A percentile compares a stretch with the other conserved stretches of the same genome.
Evolutionary conservation across 2,329 filamentous ascomycete genomes (phyloP).

Genomic region (Colletotrichum zoysiae): DNA sequence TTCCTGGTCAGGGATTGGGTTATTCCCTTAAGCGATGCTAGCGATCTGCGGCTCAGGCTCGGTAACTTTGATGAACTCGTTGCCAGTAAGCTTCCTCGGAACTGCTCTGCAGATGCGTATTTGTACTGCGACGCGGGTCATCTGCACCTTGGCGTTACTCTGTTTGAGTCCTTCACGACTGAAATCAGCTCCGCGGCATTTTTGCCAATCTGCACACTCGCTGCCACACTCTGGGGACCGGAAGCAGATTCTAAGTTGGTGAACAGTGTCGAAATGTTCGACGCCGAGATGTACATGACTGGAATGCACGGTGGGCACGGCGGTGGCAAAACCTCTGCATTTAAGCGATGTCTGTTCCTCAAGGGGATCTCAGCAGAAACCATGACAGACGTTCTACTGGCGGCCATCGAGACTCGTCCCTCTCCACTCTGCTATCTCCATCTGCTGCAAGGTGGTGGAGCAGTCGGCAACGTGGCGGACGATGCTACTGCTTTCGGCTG

Average conservation of each 20-base stretch:
- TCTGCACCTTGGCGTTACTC: slow-evolving; percentile 65
- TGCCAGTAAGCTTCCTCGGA: slow-evolving; percentile 54
- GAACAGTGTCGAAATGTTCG: slow-evolving; percentile 65
- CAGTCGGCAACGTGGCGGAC: slow-evolving; percentile 57
- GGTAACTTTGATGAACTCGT: slow-evolving; percentile 54
- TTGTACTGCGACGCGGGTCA: slow-evolving; percentile 62
- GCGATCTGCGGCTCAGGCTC: slow-evolving; percentile 53
- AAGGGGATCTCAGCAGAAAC: slow-evolving; percentile 56
- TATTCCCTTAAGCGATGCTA: slow-evolving; percentile 49
- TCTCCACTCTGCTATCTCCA: slow-evolving; percentile 71
- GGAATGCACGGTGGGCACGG: slow-evolving; percentile 70
- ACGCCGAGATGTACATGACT: slow-evolving; percentile 72
- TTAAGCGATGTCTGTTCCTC: slow-evolving; percentile 74
- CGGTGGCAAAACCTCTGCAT: slow-evolving; percentile 70
- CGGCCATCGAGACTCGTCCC: slow-evolving; percentile 62
- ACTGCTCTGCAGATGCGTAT: slow-evolving; percentile 67
- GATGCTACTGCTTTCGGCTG: slow-evolving; percentile 71
- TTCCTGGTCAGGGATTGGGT: slow-evolving; percentile 58
- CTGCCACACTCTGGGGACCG: slow-evolving; percentile 49
- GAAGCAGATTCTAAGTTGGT: slow-evolving; percentile 52
- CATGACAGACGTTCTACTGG: slow-evolving; percentile 54
- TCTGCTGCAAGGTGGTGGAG: slow-evolving; percentile 70
- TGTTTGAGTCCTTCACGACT: slow-evolving; percentile 56
- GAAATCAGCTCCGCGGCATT: slow-evolving; percentile 32
- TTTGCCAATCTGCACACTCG: slow-evolving; percentile 28